Percentiles rank a stretch among this genome's conserved stretches.
Evolutionary conservation across 331 rosid species (phyloP).

Genomic region (Pyrus hybrid): DNA sequence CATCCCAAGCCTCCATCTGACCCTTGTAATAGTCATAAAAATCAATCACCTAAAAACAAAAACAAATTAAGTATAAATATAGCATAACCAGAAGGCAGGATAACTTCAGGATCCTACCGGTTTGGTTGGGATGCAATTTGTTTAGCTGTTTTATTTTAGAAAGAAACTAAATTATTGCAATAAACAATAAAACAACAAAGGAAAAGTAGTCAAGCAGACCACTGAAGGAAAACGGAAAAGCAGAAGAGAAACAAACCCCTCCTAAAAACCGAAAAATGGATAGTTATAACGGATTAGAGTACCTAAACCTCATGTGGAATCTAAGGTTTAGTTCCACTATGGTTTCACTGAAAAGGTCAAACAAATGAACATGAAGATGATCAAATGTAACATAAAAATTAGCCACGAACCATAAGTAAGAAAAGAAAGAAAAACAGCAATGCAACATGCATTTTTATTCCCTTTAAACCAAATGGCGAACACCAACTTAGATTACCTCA

Average conservation of each 20-base stretch:
- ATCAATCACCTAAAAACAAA: conserved; percentile 53
- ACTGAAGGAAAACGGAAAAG: not conserved
- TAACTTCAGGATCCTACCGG: not conserved
- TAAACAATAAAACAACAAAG: not conserved
- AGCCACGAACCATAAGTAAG: not conserved
- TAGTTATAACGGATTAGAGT: not conserved
- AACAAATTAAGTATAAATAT: not conserved
- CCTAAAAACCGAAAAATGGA: not conserved
- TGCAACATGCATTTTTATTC: not conserved
- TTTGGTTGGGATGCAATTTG: not conserved
- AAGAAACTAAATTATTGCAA: not conserved
- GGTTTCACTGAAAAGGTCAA: not conserved
- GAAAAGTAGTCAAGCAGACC: not conserved
- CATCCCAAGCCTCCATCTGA: conserved; percentile 99
- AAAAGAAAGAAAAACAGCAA: not conserved
- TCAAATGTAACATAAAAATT: not conserved
- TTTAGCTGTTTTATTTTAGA: too few species aligned
- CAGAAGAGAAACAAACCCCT: too few species aligned
- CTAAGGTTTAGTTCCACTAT: not conserved
- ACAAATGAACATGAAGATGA: not conserved
- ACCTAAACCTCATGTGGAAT: not conserved
- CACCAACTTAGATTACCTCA: conserved; percentile 47
- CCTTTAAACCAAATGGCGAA: not conserved
- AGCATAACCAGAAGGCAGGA: not conserved
- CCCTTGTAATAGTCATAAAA: conserved; percentile 99